Conservation (phyloP, 2,329 filamentous ascomycete genomes). For the Penicillium janthinellum region DNA sequence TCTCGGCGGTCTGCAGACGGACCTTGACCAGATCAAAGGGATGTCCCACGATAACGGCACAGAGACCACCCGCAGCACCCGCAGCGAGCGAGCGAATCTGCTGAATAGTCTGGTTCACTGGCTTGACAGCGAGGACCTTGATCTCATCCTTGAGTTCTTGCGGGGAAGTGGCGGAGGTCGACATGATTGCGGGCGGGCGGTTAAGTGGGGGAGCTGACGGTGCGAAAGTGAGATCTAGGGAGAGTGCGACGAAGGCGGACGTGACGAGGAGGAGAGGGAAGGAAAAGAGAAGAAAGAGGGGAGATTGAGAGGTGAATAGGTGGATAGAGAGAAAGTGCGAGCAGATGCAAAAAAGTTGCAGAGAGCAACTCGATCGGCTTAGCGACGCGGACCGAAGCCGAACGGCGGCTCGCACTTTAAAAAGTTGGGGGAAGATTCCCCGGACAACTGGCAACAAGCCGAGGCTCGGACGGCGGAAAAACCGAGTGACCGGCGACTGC, state of each 20-base stretch:
- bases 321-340: conserved; percentile 7
- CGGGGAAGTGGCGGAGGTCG: conserved; percentile 33
- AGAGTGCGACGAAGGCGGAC: background rate
- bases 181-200: conserved; percentile 29
- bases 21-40: conserved; percentile 99
- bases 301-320: conserved; percentile 4
- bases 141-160: conserved; percentile 34
- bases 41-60: conserved; percentile 91
- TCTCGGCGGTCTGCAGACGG: conserved; percentile 91
- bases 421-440: conserved; percentile 11
- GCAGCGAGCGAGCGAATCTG: conserved; percentile 80
- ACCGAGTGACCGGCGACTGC: conserved; percentile 5
- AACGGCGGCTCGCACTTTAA: conserved; percentile 6
- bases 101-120: conserved; percentile 53
- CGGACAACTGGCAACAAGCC: conserved; percentile 21
- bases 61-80: conserved; percentile 90
- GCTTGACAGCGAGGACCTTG: conserved; percentile 31
- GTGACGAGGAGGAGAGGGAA: background rate
- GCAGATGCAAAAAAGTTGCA: background rate
- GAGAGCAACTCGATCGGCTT: conserved; percentile 14
- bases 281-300: conserved; percentile 5
- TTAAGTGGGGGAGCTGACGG: conserved; percentile 5
- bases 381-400: conserved; percentile 24
- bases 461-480: conserved; percentile 28
- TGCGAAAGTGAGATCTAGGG: background rate